Conservation (phyloP, 2,329 filamentous ascomycete species). For the Ceratocystis lukuohia region DNA sequence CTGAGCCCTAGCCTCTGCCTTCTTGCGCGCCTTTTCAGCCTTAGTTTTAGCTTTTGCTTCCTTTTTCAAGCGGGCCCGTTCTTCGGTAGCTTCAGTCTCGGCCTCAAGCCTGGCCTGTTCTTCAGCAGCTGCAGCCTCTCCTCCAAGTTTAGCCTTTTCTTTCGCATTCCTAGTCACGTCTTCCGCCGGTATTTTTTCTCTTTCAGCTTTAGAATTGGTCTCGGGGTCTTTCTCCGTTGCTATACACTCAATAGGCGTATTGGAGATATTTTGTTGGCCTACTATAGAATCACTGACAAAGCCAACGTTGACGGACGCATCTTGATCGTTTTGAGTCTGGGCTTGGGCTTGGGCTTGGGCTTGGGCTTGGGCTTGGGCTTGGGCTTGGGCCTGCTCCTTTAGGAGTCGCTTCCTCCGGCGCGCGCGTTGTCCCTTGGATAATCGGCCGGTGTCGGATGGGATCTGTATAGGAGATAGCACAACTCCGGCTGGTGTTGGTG, state of each 20-base stretch:
- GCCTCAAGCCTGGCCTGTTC: not conserved
- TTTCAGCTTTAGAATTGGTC: not conserved
- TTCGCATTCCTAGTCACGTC: no score
- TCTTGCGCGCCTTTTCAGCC: not conserved
- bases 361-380: not conserved
- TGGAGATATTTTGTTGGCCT: not conserved
- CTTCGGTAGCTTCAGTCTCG: not conserved
- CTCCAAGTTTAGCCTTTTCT: no score
- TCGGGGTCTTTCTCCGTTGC: not conserved
- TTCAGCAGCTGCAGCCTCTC: not conserved
- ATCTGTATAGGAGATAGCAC: not conserved
- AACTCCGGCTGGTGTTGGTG: not conserved
- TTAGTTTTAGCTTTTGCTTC: not conserved
- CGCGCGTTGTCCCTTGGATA: conserved; percentile 5
- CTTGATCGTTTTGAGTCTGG: not conserved
- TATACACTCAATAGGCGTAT: not conserved
- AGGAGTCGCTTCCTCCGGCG: not conserved
- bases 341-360: not conserved
- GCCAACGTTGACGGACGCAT: not conserved
- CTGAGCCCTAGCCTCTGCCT: not conserved
- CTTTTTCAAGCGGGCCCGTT: not conserved
- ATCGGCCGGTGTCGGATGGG: not conserved
- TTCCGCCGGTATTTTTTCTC: no score
- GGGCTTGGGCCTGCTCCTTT: not conserved
- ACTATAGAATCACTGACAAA: not conserved